phyloP scores from a whole-genome alignment of 1,139 yeast species.

The Lodderomyces pseudojiufengensis region DNA sequence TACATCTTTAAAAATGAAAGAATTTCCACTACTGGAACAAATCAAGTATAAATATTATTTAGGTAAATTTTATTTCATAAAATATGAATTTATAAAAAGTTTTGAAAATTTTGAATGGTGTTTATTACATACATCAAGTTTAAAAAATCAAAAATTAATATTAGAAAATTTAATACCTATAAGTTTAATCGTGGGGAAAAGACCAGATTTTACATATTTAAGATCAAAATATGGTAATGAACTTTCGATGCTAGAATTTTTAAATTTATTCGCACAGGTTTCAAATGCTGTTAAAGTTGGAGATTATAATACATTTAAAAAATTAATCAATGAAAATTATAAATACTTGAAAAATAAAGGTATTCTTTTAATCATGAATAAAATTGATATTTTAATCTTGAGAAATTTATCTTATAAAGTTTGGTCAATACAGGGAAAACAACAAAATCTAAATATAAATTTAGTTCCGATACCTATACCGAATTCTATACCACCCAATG shows the following conservation, averaged over 20 bases:
- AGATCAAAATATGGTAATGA: slow-evolving; percentile 4
- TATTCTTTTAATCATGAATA: slow-evolving; percentile 25
- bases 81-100: slow-evolving; percentile 54
- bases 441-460: slow-evolving; percentile 29
- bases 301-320: slow-evolving; percentile 32
- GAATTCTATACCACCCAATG: neutral
- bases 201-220: slow-evolving; percentile 34
- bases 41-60: slow-evolving; percentile 66
- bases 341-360: slow-evolving; percentile 33
- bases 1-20: slow-evolving; percentile 44
- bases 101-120: slow-evolving; percentile 65
- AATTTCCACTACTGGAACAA: slow-evolving; percentile 49
- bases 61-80: slow-evolving; percentile 62
- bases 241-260: slow-evolving; percentile 16
- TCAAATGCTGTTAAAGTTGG: slow-evolving; percentile 36
- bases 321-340: slow-evolving; percentile 27
- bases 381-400: slow-evolving; percentile 40
- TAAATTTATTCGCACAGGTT: slow-evolving; percentile 36
- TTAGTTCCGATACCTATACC: slow-evolving; percentile 14
- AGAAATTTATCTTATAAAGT: slow-evolving; percentile 42
- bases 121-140: slow-evolving; percentile 26
- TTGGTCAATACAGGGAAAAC: slow-evolving; percentile 30
- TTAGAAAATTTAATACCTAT: slow-evolving; percentile 52
- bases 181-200: slow-evolving; percentile 51
- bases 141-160: slow-evolving; percentile 24